phyloP scores from a whole-genome alignment of 2,329 filamentous ascomycete species.

The Tolypocladium ovalisporum region DNA sequence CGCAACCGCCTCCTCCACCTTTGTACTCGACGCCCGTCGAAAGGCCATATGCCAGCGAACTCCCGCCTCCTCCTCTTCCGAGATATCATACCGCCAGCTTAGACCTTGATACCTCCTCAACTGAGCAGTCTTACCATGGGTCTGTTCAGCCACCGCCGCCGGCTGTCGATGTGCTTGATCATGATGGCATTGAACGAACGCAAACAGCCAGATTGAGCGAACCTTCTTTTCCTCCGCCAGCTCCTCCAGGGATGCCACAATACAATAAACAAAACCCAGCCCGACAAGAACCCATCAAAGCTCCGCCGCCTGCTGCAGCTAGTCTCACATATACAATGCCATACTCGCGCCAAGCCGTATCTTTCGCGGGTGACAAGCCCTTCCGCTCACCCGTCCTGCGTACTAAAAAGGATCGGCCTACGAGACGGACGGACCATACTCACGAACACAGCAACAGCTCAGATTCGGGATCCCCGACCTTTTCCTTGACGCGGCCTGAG shows the following conservation, averaged over 20 bases:
- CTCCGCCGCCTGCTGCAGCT: neutral
- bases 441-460: neutral
- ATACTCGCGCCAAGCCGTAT: neutral
- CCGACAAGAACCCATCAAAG: neutral
- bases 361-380: neutral
- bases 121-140: neutral
- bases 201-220: neutral
- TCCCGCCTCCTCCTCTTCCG: neutral
- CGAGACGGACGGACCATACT: neutral
- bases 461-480: constrained; percentile 11
- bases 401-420: neutral
- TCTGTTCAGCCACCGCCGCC: neutral
- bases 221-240: neutral
- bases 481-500: constrained; percentile 11
- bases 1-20: constrained; percentile 5
- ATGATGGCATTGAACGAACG: neutral
- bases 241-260: neutral
- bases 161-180: neutral
- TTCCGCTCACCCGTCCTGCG: neutral
- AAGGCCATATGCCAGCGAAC: constrained; percentile 1
- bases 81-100: neutral
- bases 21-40: neutral
- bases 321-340: neutral
- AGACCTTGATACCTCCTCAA: neutral
- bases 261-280: neutral